Evolutionary conservation across 495 filamentous ascomycete species (phyloP), one percentile per base, ranked within the genome.

Genomic region (Hyaloscypha variabilis): DNA sequence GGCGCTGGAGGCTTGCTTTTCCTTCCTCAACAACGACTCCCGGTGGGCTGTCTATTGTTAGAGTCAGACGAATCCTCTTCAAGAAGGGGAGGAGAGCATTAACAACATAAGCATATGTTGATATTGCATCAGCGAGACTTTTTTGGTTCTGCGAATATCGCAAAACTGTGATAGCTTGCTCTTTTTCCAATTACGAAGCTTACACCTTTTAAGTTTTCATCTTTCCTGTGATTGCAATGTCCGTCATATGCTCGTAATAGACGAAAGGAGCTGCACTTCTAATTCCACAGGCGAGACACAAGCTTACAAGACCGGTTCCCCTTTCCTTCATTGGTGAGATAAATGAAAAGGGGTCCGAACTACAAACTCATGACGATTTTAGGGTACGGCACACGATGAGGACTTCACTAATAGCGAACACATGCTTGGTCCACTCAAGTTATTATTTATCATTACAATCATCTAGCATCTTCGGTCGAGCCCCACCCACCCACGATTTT

Each of bases 1-100:
- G 65, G 65, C 29, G 31, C 59, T 36, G 23, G 25, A 30, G 53
- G 46, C 31, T 39, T 63, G 14, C 19, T 36, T 42, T 34, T 30
- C 58, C 24, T 23, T 63, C n/a, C 46, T 56, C 6, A 19, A 46
- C 39, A 46, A 17, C 19, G 39, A 46, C 19, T 46, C 39, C 10
- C 39, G 39, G 39, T 17, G 17, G 8, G 2, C 13, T 46, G 14
- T 46, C 17, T 46, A 46, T 46, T 46, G 39, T 11, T 46, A 46
- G 39, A 46, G 39, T 17, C 39, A 17, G 19, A 46, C 17, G 11
- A 17, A 17, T 46, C 17, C 39, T 46, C 39, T 19, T 46, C 39
- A 10, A 4, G 39, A 46, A 46, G 39, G 14, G 17, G 39, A 46
- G 39, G 39, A 46, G 14, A 46, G 39, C 39, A 17, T 19, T 4